Conservation (phyloP, 2,329 filamentous ascomycete species). For the Exophiala lecanii-corni region DNA sequence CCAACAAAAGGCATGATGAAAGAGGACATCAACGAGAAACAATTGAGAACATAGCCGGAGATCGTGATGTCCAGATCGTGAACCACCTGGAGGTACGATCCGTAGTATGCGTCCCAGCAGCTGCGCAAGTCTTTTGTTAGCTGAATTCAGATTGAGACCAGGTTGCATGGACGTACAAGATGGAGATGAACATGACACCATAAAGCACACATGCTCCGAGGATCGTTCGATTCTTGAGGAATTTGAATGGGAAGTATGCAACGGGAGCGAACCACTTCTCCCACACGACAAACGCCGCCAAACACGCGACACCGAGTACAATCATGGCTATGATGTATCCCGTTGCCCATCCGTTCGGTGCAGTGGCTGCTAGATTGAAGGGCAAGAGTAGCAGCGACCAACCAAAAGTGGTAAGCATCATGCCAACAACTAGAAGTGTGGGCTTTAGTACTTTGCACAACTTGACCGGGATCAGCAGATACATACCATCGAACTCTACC, state of each 20-base stretch:
- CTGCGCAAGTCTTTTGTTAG: slow-evolving; percentile 45
- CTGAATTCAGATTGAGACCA: slow-evolving; percentile 15
- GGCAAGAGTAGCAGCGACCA: slow-evolving; percentile 62
- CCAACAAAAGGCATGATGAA: slow-evolving; percentile 49
- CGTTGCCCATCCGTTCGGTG: slow-evolving; percentile 43
- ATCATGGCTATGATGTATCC: slow-evolving; percentile 46
- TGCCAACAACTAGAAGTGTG: slow-evolving; percentile 50
- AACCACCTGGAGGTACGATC: slow-evolving; percentile 51
- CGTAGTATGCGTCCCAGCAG: slow-evolving; percentile 49
- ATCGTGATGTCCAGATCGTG: slow-evolving; percentile 38
- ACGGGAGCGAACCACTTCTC: slow-evolving; percentile 50
- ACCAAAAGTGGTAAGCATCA: slow-evolving; percentile 54
- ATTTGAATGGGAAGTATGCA: slow-evolving; percentile 50
- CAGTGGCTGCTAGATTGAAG: slow-evolving; percentile 49
- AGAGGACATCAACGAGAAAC: slow-evolving; percentile 52
- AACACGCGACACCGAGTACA: slow-evolving; percentile 50
- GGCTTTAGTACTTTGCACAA: not conserved
- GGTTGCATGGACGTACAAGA: slow-evolving; percentile 49
- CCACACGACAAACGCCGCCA: slow-evolving; percentile 51
- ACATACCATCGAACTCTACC: slow-evolving; percentile 55
- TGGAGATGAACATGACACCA: slow-evolving; percentile 44
- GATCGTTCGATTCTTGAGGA: slow-evolving; percentile 45
- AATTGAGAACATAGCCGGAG: slow-evolving; percentile 44
- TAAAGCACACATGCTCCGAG: slow-evolving; percentile 48
- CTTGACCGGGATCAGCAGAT: slow-evolving; percentile 34